Evolutionary conservation across 805 yeast genomes (phyloP), one percentile per base, ranked within the genome.

Genomic region (Wickerhamomyces hampshirensis): DNA sequence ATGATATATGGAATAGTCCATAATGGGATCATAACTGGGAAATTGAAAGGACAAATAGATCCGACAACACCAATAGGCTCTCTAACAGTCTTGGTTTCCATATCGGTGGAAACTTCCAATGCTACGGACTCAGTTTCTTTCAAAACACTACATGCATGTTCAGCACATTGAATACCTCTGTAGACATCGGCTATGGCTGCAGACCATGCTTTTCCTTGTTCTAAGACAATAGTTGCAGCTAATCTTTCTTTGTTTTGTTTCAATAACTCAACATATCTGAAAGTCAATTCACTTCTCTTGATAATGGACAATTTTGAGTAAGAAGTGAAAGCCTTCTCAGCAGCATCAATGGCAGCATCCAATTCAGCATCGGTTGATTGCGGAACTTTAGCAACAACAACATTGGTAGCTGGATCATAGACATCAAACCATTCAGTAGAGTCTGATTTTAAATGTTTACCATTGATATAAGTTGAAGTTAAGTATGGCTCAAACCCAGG

Each of bases 111-210:
- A 17, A 82, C 85, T 57, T 80, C 87, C 44, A 82, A 65, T 27
- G 75, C 66, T 36, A 68, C 66, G 21, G 84, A 84, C 56, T 74
- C 71, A 45, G 80, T 66, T 56, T 80, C 86, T 56, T 73, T 66
- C 44, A 84, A 72, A 39, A 80, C 71, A 36, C 71, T 71, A 53
- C 84, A 76, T 15, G 87, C 82, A 38, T 83, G 80, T 65, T 82
- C 89, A 14, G 88, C 88, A 37, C 84, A 88, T 61, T 82, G 89
- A 38, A 82, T 69, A 21, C 91, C 91, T 43, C 91, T 69, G 48
- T 80, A 68, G 24, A 82, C 89, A 50, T 82, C 82, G 14, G 88
- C 89, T 53, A 68, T 63, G 36, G 89, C 89, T 48, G 81, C 89
- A 28, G 75, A 72, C 58, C 78, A 77, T 15, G 89, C 77, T 62